Evolutionary conservation across 106 monocot species (phyloP).

Genomic region (Xerophyta viscosa): DNA sequence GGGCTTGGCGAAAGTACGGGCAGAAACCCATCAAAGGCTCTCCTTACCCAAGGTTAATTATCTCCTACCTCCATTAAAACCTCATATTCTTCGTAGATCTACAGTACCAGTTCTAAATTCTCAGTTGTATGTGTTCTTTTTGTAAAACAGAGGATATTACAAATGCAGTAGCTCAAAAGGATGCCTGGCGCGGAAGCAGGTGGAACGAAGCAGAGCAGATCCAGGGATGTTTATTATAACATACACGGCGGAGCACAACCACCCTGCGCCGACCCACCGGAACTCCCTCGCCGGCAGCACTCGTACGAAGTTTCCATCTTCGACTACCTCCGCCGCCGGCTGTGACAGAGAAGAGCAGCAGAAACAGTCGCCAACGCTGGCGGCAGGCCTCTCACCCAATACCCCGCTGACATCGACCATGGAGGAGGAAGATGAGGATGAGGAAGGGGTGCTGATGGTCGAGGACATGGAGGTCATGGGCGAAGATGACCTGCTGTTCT

Average conservation of each 20-base stretch:
- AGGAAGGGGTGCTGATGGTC: slow-evolving; percentile 28
- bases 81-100: too few species aligned
- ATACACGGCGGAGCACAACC: slow-evolving; percentile 87
- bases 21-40: slow-evolving; percentile 98
- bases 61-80: neutral
- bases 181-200: slow-evolving; percentile 77
- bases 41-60: slow-evolving; percentile 62
- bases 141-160: slow-evolving; percentile 71
- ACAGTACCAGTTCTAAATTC: too few species aligned
- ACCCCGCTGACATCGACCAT: slow-evolving; percentile 26
- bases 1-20: slow-evolving; percentile 95
- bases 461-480: slow-evolving; percentile 36
- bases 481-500: slow-evolving; percentile 27
- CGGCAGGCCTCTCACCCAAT: slow-evolving; percentile 20
- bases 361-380: neutral
- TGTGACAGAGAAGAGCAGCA: too few species aligned
- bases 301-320: slow-evolving; percentile 1
- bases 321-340: neutral
- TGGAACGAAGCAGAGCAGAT: slow-evolving; percentile 61
- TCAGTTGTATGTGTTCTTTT: too few species aligned
- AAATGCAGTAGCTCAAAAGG: slow-evolving; percentile 87
- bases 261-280: slow-evolving; percentile 16
- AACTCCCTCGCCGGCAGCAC: slow-evolving; percentile 2
- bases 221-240: slow-evolving; percentile 58
- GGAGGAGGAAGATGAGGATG: slow-evolving; percentile 34